Evolutionary conservation across 2,329 filamentous ascomycete genomes (phyloP).

Genomic region (Penicillium sp.): DNA sequence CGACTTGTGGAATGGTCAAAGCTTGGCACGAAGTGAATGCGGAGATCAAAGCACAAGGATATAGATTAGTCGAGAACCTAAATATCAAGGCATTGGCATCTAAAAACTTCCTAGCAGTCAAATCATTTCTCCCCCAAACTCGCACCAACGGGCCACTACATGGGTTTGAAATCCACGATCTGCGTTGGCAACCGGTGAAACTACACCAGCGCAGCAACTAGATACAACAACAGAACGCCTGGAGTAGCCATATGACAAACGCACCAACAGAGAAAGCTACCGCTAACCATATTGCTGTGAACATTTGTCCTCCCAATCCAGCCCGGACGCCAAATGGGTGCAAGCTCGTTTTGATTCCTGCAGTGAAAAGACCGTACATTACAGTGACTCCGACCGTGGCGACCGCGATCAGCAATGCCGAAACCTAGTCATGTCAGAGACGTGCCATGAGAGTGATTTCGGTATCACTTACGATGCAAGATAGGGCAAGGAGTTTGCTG

Average conservation of each 20-base stretch:
- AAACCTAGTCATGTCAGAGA: not conserved
- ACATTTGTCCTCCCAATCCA: not conserved
- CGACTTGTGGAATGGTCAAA: not conserved
- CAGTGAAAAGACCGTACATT: conserved; percentile 3
- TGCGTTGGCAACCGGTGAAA: not conserved
- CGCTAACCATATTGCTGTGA: conserved; percentile 6
- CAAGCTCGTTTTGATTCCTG: not conserved
- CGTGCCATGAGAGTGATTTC: not conserved
- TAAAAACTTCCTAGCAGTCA: not conserved
- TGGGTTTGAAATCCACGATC: not conserved
- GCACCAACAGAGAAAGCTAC: conserved; percentile 3
- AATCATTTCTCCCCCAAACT: not conserved
- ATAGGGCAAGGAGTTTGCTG: not conserved
- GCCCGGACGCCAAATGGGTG: not conserved
- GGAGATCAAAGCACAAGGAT: not conserved
- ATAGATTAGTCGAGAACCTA: not conserved
- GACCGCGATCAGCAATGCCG: not conserved
- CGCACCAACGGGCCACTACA: not conserved
- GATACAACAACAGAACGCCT: not conserved
- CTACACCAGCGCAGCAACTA: not conserved
- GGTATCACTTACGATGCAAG: conserved; percentile 1
- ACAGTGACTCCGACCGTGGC: conserved; percentile 2
- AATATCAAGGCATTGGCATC: not conserved
- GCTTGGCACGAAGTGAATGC: not conserved
- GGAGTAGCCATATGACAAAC: conserved; percentile 1